Evolutionary conservation across 441 rosid species (phyloP), one percentile per base, ranked within the genome.

Genomic region (Pelargonium citronellum): DNA sequence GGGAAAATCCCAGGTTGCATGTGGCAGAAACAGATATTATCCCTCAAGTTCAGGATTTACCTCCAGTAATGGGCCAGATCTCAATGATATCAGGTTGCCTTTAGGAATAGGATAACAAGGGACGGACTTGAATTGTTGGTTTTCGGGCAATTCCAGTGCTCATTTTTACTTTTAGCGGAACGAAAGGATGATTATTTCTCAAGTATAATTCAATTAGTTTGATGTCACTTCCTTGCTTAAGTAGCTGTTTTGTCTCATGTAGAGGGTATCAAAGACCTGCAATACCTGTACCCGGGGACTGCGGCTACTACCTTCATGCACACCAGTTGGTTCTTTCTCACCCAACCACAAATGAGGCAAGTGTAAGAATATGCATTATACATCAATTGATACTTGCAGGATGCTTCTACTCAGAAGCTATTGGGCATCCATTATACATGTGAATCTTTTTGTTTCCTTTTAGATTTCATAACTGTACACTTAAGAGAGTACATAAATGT

Each of bases 201-300:
- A 37, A 37, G 41, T 37, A 37, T 37, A 37, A 6, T 37, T 37
- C 8, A 37, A 7, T 37, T 0, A 37, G 41, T 37, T 37, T 37
- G 0, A 17, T 10, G 9, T 15, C 8, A 57, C 63, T 19, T 19
- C 22, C 63, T 6, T 57, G 63, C 17, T 51, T 24, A 60, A 6
- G 12, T 15, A 37, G 8, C 44, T 53, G 47, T 74, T 71, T 11
- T 51, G 15, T 22, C 51, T 60, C 51, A 2, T 72, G 76, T 77
- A 93, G 96, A 66, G 96, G 98, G 53, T 89, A 93, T 76, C 79
- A 77, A 58, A 88, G 85, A 77, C 92, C 96, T 6, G 64, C 67
- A n/a, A 85, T 87, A 44, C 89, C 98, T 30, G 88, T 91, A 60
- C 96, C 97, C 0, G 97, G 98, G 74, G 97, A 90, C 60, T 91